Conservation (phyloP, 768 basidiomycete species). For the Vararia minispora region DNA sequence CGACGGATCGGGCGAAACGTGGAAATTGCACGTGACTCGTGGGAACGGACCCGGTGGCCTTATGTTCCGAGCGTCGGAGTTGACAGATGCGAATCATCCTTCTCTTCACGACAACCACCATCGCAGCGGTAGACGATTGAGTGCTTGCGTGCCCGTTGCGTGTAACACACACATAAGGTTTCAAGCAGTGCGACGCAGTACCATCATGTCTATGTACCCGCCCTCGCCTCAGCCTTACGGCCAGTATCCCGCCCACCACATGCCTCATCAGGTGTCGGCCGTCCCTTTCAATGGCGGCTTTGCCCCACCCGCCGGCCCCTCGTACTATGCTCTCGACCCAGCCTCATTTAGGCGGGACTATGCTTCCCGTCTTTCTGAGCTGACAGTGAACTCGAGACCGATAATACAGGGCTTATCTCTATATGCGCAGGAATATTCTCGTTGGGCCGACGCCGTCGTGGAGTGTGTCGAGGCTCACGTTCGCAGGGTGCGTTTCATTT, state of each 20-base stretch:
- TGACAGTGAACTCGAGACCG: conserved; percentile 90
- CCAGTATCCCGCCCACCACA: conserved; percentile 24
- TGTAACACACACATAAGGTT: no score
- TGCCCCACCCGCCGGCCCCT: conserved; percentile 38
- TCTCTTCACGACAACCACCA: no score
- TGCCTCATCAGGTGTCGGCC: conserved; percentile 26
- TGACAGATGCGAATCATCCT: no score
- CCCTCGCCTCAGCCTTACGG: conserved; percentile 42
- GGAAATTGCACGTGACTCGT: no score
- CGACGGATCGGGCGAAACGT: no score
- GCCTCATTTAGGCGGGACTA: conserved; percentile 74
- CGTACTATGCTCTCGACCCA: conserved; percentile 45
- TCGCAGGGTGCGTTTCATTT: conserved; percentile 58
- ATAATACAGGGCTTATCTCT: conserved; percentile 90
- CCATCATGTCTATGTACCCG: conserved; percentile 54
- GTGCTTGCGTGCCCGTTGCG: no score
- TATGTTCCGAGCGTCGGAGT: no score
- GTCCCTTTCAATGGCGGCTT: no score
- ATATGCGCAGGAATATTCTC: conserved; percentile 78
- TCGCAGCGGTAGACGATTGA: no score
- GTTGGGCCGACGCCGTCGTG: conserved; percentile 69
- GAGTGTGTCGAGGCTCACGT: conserved; percentile 81
- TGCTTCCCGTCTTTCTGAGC: conserved; percentile 55
- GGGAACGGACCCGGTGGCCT: no score
- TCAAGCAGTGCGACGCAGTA: no score